Base-by-base conservation (phyloP, 208 protist genomes). In the Leishmania amazonensis region DNA sequence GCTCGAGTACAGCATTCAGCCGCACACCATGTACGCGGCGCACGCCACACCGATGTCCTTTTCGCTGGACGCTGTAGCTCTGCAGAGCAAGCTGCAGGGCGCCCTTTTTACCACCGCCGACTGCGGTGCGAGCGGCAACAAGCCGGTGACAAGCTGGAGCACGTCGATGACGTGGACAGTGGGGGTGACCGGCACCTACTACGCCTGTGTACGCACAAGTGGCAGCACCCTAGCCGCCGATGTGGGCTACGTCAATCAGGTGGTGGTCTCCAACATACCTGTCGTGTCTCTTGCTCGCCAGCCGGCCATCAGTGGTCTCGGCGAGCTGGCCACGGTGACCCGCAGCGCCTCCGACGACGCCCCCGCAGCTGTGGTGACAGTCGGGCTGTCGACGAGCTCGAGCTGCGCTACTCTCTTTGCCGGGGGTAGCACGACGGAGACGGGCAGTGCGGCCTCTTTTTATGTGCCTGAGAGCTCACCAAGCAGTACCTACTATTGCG, bases 1-100 rank as follows among this genome's bases (percentile, higher is more conserved):
- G 0, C 31, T 49, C 38, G 90, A 94, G 83, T 96, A 94, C 71
- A 89, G 88, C 54, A 65, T 96, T 45, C 87, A 91, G 76, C 93
- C 93, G 47, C 88, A 89, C 65, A 88, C 80, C 2, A 83, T 96
- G 83, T 96, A 96, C 83, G 54, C 84, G 1, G 74, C 71, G 38
- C 31, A 78, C n/a, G 60, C 81, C 57, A 96, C 93, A 0, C 75
- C 45, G 40, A 93, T 94, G 86, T 88, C 45, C 0, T 83, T 92
- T 38, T 86, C 90, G 40, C 80, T 90, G 75, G 88, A 94, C 79
- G 85, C 89, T 31, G 79, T 76, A 9, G 62, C 70, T 28, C 15
- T 35, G 68, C 68, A 80, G 45, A 42, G 72, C 77, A 79, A 78
- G 51, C 79, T 81, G 7, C 65, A 91, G 78, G 81, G 73, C 17